Base-by-base conservation (phyloP, 208 protist species). In the Crithidia thermophila region DNA sequence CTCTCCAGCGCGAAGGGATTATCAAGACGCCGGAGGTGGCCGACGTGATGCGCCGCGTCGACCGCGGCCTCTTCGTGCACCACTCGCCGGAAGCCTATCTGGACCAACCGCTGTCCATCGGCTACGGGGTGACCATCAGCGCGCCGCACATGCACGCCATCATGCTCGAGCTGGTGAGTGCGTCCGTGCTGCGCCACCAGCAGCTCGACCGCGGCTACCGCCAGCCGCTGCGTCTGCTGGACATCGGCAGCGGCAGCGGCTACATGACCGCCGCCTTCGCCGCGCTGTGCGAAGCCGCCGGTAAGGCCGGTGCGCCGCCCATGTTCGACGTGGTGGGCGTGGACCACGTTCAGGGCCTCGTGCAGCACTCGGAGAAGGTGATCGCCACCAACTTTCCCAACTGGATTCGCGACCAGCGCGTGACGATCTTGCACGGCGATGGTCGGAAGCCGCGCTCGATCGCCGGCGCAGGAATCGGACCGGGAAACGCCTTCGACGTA, bases 131-230 rank as follows among this genome's bases (percentile, higher is more conserved):
- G 11, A 95, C 93, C 3, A 96, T 96, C 55, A 94, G 89, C 46
- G 93, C 93, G 1, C 93, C 93, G 16, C 93, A 97, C 70, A 97
- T 97, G 88, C 93, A 97, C 64, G 93, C 91, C 7, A 94, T 91
- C 23, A 91, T 88, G 79, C 50, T 95, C 18, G 84, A 96, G 50
- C 42, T 93, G n/a, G 55, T 94, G 20, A 61, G 72, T 20, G 72
- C 85, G 21, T 85, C 84, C 27, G 37, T 95, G 8, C 39, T 67
- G n/a, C 0, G 57, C 47, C 33, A 60, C 34, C 47, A 67, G 36
- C 33, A n/a, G 8, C 21, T 39, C 36, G 33, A 64, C 18, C 37
- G 59, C 13, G 52, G 36, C 11, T 16, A 64, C 28, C 52, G 39
- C 31, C 43, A 64, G 51, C 43, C 67, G 16, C 42, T 88, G 45